These are phyloP conservation scores for Lactarius evosmus DNA, from an alignment of 768 basidiomycete genomes.

Conservation along the genomic window DNA sequence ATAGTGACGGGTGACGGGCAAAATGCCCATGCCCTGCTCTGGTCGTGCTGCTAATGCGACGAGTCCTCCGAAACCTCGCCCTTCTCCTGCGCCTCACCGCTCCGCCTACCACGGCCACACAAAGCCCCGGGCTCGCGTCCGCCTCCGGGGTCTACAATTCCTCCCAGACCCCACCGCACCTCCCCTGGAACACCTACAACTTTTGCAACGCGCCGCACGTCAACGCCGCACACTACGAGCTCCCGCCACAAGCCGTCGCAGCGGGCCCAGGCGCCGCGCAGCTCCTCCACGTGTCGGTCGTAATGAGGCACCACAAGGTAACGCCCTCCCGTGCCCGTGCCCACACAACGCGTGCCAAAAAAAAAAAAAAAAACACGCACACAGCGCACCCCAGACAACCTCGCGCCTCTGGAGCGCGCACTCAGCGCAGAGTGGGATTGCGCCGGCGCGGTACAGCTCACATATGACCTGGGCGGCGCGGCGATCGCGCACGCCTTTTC, in stretches of 20 bases:
- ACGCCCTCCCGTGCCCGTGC: no score
- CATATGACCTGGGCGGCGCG: conserved; percentile 39
- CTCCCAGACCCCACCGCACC: conserved; percentile 40
- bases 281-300: conserved; percentile 42
- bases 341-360: not conserved
- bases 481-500: conserved; percentile 43
- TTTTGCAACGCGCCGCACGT: conserved; percentile 52
- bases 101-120: not conserved
- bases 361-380: not conserved
- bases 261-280: conserved; percentile 29
- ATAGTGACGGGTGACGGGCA: no score
- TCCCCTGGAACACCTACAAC: conserved; percentile 52
- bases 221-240: conserved; percentile 39
- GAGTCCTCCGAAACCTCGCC: not conserved
- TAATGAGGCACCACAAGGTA: conserved; percentile 50
- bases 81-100: not conserved
- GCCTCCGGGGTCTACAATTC: conserved; percentile 45
- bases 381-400: conserved; percentile 49
- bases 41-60: not conserved
- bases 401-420: conserved; percentile 43
- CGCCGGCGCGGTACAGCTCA: conserved; percentile 38
- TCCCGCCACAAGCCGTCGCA: conserved; percentile 31
- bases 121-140: not conserved
- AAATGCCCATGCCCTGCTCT: not conserved
- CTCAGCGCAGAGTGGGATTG: conserved; percentile 45